Evolutionary conservation across 2,329 filamentous ascomycete species (phyloP), one percentile per base, ranked within the genome.

Genomic region (Monosporascus sp.): DNA sequence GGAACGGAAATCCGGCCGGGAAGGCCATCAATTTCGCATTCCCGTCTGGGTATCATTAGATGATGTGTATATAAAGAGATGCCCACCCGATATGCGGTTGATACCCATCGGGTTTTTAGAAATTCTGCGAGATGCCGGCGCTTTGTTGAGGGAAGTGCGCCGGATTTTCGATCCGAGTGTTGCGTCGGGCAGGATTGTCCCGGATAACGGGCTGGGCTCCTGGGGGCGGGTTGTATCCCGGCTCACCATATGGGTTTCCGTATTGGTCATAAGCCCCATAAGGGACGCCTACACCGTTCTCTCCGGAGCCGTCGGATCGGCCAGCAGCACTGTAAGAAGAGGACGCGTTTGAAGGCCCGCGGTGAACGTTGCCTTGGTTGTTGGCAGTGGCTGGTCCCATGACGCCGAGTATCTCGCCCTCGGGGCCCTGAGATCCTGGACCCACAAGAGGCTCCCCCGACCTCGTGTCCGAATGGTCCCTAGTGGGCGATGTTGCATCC

Each of bases 51-150:
- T 60, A 60, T 60, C 58, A 54, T 54, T 57, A 53, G 56, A 58
- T 57, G 47, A 55, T 48, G 35, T 25, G 35, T 41, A 49, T 53
- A 54, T 15, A 37, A 31, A 52, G 52, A 56, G 20, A 9, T 20
- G 47, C 37, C 22, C 4, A 6, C 18, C 6, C 27, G 47, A 7
- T 17, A 6, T 27, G 3, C 37, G 47, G 18, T 8, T 9, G 9
- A 38, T 20, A 27, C 43, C 15, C 35, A 38, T 41, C 15, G 24
- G 31, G 18, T 2, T n/a, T 45, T 70, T 82, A 97, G 65, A 99
- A 99, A 72, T 99, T 99, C 73, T 97, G 94, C 35, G 94, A 89
- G 64, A 99, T 97, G 54, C 94, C 94, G 39, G 90, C 90, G 64
- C 89, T 96, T 75, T 96, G 91, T 67, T 95, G 90, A 11, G 93